Conservation (phyloP, 441 rosid genomes). For the Populus hybrid region DNA sequence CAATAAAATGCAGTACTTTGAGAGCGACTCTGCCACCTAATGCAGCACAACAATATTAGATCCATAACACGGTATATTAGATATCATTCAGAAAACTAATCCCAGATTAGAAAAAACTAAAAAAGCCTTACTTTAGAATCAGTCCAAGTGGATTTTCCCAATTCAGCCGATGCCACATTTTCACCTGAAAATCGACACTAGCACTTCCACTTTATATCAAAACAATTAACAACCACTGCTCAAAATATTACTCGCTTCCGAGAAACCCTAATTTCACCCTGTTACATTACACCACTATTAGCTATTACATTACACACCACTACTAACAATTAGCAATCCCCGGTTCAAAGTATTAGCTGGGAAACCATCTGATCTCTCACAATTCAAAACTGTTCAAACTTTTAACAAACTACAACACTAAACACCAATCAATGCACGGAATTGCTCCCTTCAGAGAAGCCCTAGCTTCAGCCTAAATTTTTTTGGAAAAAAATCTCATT, state of each 20-base stretch:
- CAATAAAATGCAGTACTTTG: conserved; percentile 70
- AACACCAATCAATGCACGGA: not conserved
- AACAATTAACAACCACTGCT: not conserved
- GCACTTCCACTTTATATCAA: not conserved
- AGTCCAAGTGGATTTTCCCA: conserved; percentile 63
- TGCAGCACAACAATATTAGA: conserved; percentile 15
- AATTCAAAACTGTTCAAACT: not conserved
- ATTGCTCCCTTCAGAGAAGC: not conserved
- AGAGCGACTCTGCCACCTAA: conserved; percentile 67
- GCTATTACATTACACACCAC: not conserved
- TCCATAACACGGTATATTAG: not conserved
- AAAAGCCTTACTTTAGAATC: conserved; percentile 39
- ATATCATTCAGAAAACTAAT: not conserved
- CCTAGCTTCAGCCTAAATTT: not conserved
- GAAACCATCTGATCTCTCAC: not conserved
- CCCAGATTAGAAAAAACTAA: not conserved
- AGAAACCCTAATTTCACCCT: not conserved
- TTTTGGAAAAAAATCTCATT: not conserved
- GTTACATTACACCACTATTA: not conserved
- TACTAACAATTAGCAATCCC: not conserved
- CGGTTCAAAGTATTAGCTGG: not conserved
- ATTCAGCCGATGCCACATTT: conserved; percentile 46
- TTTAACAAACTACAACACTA: not conserved
- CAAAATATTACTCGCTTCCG: not conserved
- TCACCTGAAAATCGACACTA: conserved; percentile 40